Percentiles rank a stretch among this genome's conserved stretches.
These are phyloP conservation scores for Geotrichum phurueaensis DNA, from an alignment of 1,139 yeast species.

Conservation along the genomic window DNA sequence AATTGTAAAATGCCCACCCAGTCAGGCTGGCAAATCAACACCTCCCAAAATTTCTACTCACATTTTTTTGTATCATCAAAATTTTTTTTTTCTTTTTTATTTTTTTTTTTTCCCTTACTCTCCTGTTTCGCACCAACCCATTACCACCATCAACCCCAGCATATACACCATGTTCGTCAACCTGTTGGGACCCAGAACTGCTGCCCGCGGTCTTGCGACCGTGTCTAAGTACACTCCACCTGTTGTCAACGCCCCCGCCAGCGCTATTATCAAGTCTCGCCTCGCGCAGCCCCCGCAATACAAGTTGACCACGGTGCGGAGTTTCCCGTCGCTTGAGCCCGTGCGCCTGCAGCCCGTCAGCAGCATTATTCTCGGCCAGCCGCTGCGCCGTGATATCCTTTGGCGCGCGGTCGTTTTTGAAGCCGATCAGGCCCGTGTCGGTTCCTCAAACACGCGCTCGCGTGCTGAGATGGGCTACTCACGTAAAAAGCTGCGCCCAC, in stretches of 20 bases:
- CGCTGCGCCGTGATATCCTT: slow-evolving; percentile 80
- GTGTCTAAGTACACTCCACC: slow-evolving; percentile 8
- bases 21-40: slow-evolving; percentile 3
- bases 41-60: background rate
- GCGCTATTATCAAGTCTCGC: slow-evolving; percentile 16
- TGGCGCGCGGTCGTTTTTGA: slow-evolving; percentile 95
- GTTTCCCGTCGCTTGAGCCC: slow-evolving; percentile 90
- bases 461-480: slow-evolving; percentile 85
- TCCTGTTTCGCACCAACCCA: background rate
- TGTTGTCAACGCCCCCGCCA: slow-evolving; percentile 11
- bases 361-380: slow-evolving; percentile 57
- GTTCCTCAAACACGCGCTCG: slow-evolving; percentile 78
- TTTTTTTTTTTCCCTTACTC: background rate
- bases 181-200: background rate
- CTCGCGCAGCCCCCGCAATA: slow-evolving; percentile 56
- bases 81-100: no score
- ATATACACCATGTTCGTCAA: background rate
- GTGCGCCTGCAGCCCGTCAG: slow-evolving; percentile 70
- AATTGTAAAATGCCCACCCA: background rate
- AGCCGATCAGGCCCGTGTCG: slow-evolving; percentile 83
- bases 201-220: slow-evolving; percentile 4
- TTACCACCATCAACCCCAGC: background rate
- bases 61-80: background rate
- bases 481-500: slow-evolving; percentile 74
- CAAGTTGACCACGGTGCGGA: slow-evolving; percentile 72